Base-by-base conservation (phyloP, 2,329 filamentous ascomycete species). In the Stagonosporopsis cucurbitacearum region DNA sequence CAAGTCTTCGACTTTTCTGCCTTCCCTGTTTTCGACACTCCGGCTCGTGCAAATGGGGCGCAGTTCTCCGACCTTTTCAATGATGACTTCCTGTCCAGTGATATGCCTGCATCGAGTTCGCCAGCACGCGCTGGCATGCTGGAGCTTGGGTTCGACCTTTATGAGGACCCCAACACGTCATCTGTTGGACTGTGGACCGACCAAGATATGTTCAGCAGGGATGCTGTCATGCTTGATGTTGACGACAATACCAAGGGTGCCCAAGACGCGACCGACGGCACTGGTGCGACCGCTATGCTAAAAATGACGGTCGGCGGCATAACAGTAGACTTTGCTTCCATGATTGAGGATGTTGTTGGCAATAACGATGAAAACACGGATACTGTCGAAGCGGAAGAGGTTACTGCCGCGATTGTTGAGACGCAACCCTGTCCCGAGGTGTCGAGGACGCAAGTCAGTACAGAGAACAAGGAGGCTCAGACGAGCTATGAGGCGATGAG, bases 261-360 rank as follows among this genome's bases (percentile, higher is more conserved):
- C 6, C 42, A 51, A 39, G 41, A 46, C 22, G 33, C 32, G 30
- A 37, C 32, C 17, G 36, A 33, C 11, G 47, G 32, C 11, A 26
- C 32, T 35, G 54, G 61, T 20, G 41, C 45, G 0, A 46, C 63
- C 20, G 39, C 59, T 4, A 43, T 64, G 25, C 58, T 67, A 11
- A 71, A 71, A 57, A 70, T 69, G 57, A 64, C 63, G 17, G 64
- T 68, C 15, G 64, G 66, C 36, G 68, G 66, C 6, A 63, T 72
- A 47, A 70, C 64, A 25, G 65, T 71, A 6, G 72, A 76, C 26
- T 71, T 76, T 47, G 65, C 69, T 13, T 69, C 67, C 13, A 74
- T 76, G 65, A 75, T 76, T 41, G 72, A 75, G 41, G 69, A 72
- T 47, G 73, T 75, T 5, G 71, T 69, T n/a, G 60, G 62, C n/a